Percentiles rank a stretch among this genome's conserved stretches.
These are phyloP conservation scores for Pyronema domesticum DNA, from an alignment of 495 filamentous ascomycete species.

Conservation along the genomic window DNA sequence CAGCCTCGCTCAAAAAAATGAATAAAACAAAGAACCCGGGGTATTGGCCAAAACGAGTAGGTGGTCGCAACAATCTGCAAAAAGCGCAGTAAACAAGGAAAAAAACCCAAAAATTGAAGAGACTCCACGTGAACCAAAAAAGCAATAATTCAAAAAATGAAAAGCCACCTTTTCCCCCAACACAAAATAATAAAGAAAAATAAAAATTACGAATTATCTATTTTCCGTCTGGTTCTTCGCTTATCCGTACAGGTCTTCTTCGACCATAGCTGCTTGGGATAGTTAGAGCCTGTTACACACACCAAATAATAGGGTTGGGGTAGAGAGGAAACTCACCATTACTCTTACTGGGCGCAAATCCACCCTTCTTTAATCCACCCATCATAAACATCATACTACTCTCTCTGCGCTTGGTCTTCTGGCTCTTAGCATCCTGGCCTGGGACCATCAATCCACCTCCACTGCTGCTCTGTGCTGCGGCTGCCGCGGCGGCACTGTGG, in stretches of 20 bases:
- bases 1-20: slow-evolving; percentile 11
- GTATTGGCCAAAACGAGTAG: background rate
- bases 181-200: no score
- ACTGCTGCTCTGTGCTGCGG: background rate
- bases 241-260: slow-evolving; percentile 2
- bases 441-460: slow-evolving; percentile 4
- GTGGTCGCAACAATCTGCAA: background rate
- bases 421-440: slow-evolving; percentile 9
- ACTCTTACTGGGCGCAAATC: slow-evolving; percentile 14
- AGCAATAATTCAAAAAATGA: no score
- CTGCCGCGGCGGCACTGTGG: background rate
- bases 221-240: no score
- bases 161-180: no score
- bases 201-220: no score
- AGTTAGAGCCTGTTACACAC: background rate
- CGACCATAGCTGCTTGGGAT: background rate
- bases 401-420: slow-evolving; percentile 39
- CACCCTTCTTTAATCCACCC: slow-evolving; percentile 20
- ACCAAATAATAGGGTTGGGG: background rate
- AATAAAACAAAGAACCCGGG: slow-evolving; percentile 4
- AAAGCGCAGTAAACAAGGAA: background rate
- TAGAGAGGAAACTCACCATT: background rate
- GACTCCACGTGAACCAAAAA: no score
- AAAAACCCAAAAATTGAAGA: background rate
- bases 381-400: slow-evolving; percentile 44